Evolutionary conservation across 441 rosid genomes (phyloP).

Genomic region (Biscutella laevigata): DNA sequence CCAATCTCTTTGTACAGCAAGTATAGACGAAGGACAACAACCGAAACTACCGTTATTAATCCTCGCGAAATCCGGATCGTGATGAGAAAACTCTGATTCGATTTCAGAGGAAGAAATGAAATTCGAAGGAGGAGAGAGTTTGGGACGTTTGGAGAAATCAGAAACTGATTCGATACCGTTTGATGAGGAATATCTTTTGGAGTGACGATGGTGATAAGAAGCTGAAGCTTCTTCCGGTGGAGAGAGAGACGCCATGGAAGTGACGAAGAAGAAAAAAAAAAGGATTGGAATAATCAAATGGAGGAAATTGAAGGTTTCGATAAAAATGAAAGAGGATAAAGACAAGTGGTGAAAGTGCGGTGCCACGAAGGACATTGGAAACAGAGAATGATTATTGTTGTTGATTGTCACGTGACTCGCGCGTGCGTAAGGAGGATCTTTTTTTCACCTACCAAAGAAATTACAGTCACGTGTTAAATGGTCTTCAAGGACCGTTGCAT

Average conservation of each 20-base stretch:
- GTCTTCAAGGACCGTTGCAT: no score
- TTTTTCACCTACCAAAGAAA: conserved; percentile 7
- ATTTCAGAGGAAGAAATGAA: conserved; percentile 38
- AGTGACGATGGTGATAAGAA: conserved; percentile 15
- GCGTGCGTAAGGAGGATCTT: not conserved
- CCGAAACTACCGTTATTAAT: conserved; percentile 95
- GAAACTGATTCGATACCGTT: conserved; percentile 19
- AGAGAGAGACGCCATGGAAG: conserved; percentile 29
- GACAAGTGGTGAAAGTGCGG: conserved; percentile 29
- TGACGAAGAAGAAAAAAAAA: no score
- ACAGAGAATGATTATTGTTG: not conserved
- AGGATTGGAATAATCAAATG: not conserved
- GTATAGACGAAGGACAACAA: conserved; percentile 59
- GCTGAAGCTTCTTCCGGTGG: conserved; percentile 26
- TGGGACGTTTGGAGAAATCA: conserved; percentile 22
- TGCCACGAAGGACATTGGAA: conserved; percentile 10
- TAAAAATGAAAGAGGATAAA: conserved; percentile 6
- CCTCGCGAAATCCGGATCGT: conserved; percentile 47
- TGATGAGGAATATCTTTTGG: not conserved
- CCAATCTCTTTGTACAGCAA: conserved; percentile 50
- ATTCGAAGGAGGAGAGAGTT: conserved; percentile 29
- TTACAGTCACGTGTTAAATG: conserved; percentile 21
- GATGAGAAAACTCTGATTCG: conserved; percentile 66
- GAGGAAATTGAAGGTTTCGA: no score
- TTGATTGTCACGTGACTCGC: conserved; percentile 15